Percentiles rank a stretch among this genome's conserved stretches.
Evolutionary conservation across 768 basidiomycete genomes (phyloP).

Genomic region (Suillus brevipes): DNA sequence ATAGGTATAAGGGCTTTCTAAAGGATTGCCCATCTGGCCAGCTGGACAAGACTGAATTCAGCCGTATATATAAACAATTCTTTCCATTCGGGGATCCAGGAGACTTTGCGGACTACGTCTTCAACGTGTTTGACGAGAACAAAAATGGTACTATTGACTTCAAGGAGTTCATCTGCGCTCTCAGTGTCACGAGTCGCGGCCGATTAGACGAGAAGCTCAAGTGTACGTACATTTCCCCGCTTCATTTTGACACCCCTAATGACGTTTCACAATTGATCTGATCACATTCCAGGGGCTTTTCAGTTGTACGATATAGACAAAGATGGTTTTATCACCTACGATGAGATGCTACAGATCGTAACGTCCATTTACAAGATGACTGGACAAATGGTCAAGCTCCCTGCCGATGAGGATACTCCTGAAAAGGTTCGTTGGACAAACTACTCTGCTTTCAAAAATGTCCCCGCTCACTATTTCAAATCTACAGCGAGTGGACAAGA

Average conservation of each 20-base stretch:
- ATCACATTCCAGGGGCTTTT: conserved; percentile 83
- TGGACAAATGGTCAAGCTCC: conserved; percentile 97
- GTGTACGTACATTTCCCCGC: conserved; percentile 57
- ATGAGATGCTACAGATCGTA: conserved; percentile 99
- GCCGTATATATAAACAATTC: conserved; percentile 99
- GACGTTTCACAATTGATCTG: conserved; percentile 8
- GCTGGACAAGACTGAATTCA: conserved; percentile 93
- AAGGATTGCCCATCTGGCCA: conserved; percentile 98
- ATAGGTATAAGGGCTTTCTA: conserved; percentile 98
- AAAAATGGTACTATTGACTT: conserved; percentile 98
- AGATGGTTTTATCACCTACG: conserved; percentile 96
- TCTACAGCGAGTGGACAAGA: conserved; percentile 92
- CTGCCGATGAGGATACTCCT: conserved; percentile 99
- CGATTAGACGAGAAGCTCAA: conserved; percentile 96
- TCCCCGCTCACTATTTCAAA: conserved; percentile 7
- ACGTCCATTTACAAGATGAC: conserved; percentile 99
- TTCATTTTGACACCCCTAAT: conserved; percentile 7
- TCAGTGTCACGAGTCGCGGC: conserved; percentile 92
- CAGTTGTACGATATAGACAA: conserved; percentile 99
- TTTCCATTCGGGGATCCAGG: conserved; percentile 98
- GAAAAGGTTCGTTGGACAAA: conserved; percentile 69
- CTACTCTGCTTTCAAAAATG: conserved; percentile 15
- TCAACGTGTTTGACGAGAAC: conserved; percentile 96
- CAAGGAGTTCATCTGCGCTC: conserved; percentile 98
- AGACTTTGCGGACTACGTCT: conserved; percentile 97